Evolutionary conservation across 1,284 basidiomycete species (phyloP).

Genomic region (Kwoniella shivajii): DNA sequence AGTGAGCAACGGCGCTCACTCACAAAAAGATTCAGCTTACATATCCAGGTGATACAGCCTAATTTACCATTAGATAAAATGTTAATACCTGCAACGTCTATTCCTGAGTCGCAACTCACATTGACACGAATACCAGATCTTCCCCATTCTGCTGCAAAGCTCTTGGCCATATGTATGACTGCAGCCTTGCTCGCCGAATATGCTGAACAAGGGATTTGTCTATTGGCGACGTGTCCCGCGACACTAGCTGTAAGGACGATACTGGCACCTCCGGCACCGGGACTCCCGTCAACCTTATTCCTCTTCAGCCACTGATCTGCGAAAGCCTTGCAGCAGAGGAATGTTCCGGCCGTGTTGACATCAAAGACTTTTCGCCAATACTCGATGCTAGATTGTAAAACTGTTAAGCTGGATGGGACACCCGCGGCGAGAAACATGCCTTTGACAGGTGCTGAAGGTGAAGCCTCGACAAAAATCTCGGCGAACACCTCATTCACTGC

Average conservation of each 20-base stretch:
- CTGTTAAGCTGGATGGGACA: slow-evolving; percentile 65
- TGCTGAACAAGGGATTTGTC: slow-evolving; percentile 49
- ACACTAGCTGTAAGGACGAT: slow-evolving; percentile 82
- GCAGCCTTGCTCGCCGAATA: slow-evolving; percentile 34
- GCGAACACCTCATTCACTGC: slow-evolving; percentile 59
- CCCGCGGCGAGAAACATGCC: slow-evolving; percentile 69
- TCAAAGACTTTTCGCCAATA: slow-evolving; percentile 72
- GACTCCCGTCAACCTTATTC: slow-evolving; percentile 7
- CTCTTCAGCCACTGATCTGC: slow-evolving; percentile 20
- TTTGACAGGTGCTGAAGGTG: slow-evolving; percentile 57
- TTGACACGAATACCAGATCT: slow-evolving; percentile 29
- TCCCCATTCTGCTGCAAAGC: slow-evolving; percentile 80
- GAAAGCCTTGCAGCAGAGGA: slow-evolving; percentile 23
- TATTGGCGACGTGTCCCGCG: slow-evolving; percentile 79
- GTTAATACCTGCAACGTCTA: neutral
- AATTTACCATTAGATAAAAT: neutral
- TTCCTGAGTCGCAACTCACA: slow-evolving; percentile 23
- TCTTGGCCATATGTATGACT: slow-evolving; percentile 54
- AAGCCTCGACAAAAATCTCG: slow-evolving; percentile 59
- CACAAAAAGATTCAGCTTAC: slow-evolving; percentile 62
- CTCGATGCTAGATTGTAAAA: slow-evolving; percentile 68
- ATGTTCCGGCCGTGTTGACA: slow-evolving; percentile 62
- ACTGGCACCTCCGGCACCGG: slow-evolving; percentile 68
- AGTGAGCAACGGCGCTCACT: slow-evolving; percentile 50
- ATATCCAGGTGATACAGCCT: slow-evolving; percentile 35